phyloP scores from a whole-genome alignment of 805 yeast genomes.

The Saccharomycopsis fodiens region DNA sequence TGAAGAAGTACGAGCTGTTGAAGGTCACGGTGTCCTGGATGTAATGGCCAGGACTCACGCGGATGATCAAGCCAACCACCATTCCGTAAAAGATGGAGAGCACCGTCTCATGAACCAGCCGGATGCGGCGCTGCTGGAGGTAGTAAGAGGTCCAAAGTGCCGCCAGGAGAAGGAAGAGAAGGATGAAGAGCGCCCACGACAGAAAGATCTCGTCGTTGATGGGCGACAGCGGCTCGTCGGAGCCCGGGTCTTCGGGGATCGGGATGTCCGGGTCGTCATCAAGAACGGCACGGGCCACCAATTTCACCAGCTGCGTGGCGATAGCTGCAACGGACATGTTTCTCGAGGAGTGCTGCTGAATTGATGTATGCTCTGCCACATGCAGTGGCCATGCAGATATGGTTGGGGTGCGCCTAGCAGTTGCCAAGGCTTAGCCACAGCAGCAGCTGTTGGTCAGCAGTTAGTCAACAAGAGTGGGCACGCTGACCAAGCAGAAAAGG shows the following conservation, averaged over 20 bases:
- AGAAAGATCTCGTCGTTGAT: constrained; percentile 92
- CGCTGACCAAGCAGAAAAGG: too few species aligned
- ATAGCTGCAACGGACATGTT: neutral
- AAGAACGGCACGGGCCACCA: constrained; percentile 16
- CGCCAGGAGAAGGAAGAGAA: constrained; percentile 68
- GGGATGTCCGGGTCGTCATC: constrained; percentile 28
- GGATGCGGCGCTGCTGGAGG: constrained; percentile 82
- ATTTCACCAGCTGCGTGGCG: neutral
- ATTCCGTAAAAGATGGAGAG: constrained; percentile 93
- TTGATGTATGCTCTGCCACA: too few species aligned
- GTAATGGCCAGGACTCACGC: constrained; percentile 92
- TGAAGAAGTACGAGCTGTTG: constrained; percentile 90
- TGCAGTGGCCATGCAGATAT: too few species aligned
- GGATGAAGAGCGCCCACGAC: constrained; percentile 93
- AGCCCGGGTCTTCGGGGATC: constrained; percentile 44
- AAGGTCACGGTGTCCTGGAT: constrained; percentile 96
- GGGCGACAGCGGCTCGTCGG: constrained; percentile 64
- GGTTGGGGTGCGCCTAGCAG: too few species aligned
- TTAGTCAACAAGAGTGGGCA: too few species aligned
- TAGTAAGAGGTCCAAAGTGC: constrained; percentile 96
- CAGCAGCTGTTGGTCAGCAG: too few species aligned
- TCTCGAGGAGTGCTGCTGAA: too few species aligned
- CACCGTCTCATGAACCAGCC: constrained; percentile 96
- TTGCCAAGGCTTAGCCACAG: too few species aligned
- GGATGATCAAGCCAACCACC: constrained; percentile 86